These are phyloP conservation scores for Pseudogymnoascus destructans DNA, from an alignment of 2,329 filamentous ascomycete species.

Conservation along the genomic window DNA sequence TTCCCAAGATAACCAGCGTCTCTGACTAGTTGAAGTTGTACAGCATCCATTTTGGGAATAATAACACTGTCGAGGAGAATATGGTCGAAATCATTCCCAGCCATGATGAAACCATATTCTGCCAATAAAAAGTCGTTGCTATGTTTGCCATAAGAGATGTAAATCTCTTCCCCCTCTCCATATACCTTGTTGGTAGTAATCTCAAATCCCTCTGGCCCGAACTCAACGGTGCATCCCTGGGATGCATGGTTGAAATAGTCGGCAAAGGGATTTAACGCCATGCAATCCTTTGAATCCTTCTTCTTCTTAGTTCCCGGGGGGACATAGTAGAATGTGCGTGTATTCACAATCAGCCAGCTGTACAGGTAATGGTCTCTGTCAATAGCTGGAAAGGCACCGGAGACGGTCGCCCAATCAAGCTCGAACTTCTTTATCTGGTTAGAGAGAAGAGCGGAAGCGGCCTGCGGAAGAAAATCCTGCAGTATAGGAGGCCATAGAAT, in stretches of 20 bases:
- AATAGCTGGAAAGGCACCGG: constrained; percentile 30
- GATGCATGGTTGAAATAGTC: constrained; percentile 55
- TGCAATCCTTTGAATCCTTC: constrained; percentile 40
- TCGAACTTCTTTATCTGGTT: constrained; percentile 42
- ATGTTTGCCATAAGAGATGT: constrained; percentile 57
- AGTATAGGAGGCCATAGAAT: constrained; percentile 37
- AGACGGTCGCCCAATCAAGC: constrained; percentile 36
- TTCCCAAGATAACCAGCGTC: constrained; percentile 36
- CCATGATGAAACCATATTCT: constrained; percentile 39
- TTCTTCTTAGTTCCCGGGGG: constrained; percentile 27
- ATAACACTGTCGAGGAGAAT: constrained; percentile 22
- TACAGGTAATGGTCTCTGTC: constrained; percentile 34
- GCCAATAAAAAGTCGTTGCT: constrained; percentile 59
- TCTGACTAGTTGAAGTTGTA: constrained; percentile 31
- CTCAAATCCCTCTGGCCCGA: constrained; percentile 38
- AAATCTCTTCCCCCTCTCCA: constrained; percentile 47
- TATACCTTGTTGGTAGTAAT: constrained; percentile 41
- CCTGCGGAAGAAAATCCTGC: constrained; percentile 33
- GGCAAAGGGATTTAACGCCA: constrained; percentile 58
- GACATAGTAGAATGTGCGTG: constrained; percentile 47
- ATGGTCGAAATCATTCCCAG: constrained; percentile 18
- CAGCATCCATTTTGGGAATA: constrained; percentile 17
- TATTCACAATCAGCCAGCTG: constrained; percentile 48
- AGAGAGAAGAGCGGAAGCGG: constrained; percentile 33
- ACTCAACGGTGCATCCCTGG: constrained; percentile 38